Evolutionary conservation across 2,329 filamentous ascomycete species (phyloP), one percentile per base, ranked within the genome.

Genomic region (Cladosporium sp.): DNA sequence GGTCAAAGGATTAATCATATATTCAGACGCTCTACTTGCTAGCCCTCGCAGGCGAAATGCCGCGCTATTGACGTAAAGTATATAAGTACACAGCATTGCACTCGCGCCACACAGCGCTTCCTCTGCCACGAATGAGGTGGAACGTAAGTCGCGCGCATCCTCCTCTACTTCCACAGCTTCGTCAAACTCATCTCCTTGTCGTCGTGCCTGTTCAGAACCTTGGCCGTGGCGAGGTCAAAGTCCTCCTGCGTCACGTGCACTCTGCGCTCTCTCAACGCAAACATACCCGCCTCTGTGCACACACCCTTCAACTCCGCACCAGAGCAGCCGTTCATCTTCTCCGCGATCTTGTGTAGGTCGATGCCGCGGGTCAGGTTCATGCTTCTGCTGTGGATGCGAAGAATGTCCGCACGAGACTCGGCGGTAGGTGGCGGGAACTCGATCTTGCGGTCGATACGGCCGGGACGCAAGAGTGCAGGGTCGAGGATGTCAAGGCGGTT

Each of bases 271-370:
- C 93, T 84, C 57, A 98, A 78, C 12, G 93, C 93, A 67, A 93
- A 98, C 93, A 98, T 98, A 63, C 93, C 93, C 2, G 93, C 90
- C 72, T 98, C 93, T 39, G 93, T 98, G 70, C 93, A 98, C 41
- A 98, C 93, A 75, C 93, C 93, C 82, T 98, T 98, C 62, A 98
- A 74, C 73, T 98, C 93, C 49, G 93, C 93, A 54, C 93, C 93
- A 3, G 91, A 96, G 72, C 93, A 98, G 45, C 93, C 93, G 65
- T 96, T 96, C 93, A 98, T 98, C 82, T 97, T 97, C 78, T 98
- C 93, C 25, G 93, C 93, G 62, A 97, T 95, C 83, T 98, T 98
- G 63, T 82, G 95, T 58, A 98, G 77, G 73, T 98, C 95, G 76
- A 98, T 97, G 46, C 93, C 93, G 65, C 93, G 83, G 12, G 93